Evolutionary conservation across 2,329 filamentous ascomycete genomes (phyloP), one percentile per base, ranked within the genome.

Genomic region (Zarea fungicola): DNA sequence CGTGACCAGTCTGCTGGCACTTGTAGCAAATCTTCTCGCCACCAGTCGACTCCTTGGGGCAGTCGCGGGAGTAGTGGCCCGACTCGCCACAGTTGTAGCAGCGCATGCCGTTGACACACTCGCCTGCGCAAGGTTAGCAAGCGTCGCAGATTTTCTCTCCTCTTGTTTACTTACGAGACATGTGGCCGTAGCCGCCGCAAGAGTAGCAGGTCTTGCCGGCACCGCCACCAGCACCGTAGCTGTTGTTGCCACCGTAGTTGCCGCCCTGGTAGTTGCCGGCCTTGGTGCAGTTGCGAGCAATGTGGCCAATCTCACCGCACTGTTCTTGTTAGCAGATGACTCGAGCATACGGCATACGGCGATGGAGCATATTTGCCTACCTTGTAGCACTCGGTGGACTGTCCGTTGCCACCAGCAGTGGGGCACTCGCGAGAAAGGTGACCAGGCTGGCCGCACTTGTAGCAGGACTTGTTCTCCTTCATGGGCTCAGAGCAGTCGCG

Each of bases 21-120:
- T 95, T 95, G 83, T 99, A 99, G 85, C 93, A 99, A 68, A 96
- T 90, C 70, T 95, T 92, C 81, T 97, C 92, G 65, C 84, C 81
- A 58, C 82, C 80, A 60, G 84, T 81, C 52, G 88, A 87, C 74
- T 96, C 92, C 68, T 92, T 91, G 62, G 91, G 87, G 81, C 93
- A 99, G 72, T 99, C 93, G 58, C 92, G 87, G 58, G 88, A 95
- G 69, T 96, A 83, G 73, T 97, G 92, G 55, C 93, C 92, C 60
- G 92, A 87, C 77, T 96, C 90, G 65, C 81, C 81, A 60, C 93
- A 97, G 83, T 96, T 96, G 84, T 97, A 99, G 85, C 93, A 99
- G 80, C 97, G 97, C 79, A 95, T 92, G 64, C 93, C 93, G 71
- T 97, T 95, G 62, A 92, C 95, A 75, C 93, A 99, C 74, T 97